Conservation (phyloP, 2,329 filamentous ascomycete species). For the Exophiala dermatitidis region DNA sequence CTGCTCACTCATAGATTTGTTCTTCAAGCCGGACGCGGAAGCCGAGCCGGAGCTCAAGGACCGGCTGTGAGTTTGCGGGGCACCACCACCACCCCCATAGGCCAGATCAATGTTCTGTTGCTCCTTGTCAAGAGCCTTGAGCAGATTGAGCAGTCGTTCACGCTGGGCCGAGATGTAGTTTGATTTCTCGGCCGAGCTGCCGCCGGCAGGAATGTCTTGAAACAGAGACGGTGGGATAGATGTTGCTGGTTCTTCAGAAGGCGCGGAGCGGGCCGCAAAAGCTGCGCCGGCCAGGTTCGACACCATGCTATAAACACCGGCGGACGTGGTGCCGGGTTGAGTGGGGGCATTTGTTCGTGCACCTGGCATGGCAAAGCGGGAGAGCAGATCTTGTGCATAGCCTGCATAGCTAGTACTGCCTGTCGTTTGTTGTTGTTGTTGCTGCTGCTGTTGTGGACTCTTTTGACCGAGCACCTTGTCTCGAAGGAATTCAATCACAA, state of each 20-base stretch:
- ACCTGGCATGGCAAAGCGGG: slow-evolving; percentile 74
- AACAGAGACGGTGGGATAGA: slow-evolving; percentile 52
- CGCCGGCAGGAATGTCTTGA: slow-evolving; percentile 53
- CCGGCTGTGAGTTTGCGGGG: too few species aligned
- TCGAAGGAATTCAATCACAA: slow-evolving; percentile 62
- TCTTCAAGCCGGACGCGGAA: slow-evolving; percentile 8
- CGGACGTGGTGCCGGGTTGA: slow-evolving; percentile 34
- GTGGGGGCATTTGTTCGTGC: slow-evolving; percentile 49
- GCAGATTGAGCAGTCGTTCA: slow-evolving; percentile 65
- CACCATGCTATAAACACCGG: slow-evolving; percentile 71
- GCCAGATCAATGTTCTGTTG: slow-evolving; percentile 53
- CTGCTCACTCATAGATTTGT: slow-evolving; percentile 72
- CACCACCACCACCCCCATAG: slow-evolving; percentile 29
- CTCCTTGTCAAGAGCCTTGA: slow-evolving; percentile 73
- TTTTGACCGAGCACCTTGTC: slow-evolving; percentile 73
- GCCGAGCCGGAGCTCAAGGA: slow-evolving; percentile 22
- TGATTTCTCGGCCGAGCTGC: slow-evolving; percentile 55
- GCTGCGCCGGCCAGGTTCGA: slow-evolving; percentile 62
- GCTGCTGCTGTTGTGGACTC: slow-evolving; percentile 46
- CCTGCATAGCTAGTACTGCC: slow-evolving; percentile 30
- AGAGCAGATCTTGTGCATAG: slow-evolving; percentile 77
- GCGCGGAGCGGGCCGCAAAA: slow-evolving; percentile 30
- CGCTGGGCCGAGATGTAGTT: slow-evolving; percentile 71
- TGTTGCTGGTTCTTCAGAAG: slow-evolving; percentile 18
- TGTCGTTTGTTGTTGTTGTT: slow-evolving; percentile 8